Base-by-base conservation (phyloP, 768 basidiomycete species). In the Glaciozyma martinii region DNA sequence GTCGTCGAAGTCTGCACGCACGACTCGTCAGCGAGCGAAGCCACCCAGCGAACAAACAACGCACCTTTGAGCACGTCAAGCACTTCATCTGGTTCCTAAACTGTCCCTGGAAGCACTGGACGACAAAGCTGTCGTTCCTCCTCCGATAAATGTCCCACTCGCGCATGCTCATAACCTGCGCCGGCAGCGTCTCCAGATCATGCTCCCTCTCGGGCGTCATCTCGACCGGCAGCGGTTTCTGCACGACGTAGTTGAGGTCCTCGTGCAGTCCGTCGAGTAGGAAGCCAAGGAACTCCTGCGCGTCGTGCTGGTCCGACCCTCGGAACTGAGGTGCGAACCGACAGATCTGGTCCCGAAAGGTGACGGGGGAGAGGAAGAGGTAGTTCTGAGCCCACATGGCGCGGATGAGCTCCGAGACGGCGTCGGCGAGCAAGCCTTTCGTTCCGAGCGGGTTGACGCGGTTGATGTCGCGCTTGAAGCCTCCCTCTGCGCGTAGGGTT, bases 41-140 rank as follows among this genome's bases (percentile, higher is more conserved):
- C 42, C 47, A 49, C 27, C 76, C 78, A 47, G 44, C 10, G 37
- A 33, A 10, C 13, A 46, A 66, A 19, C 23, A 27, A 74, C 81
- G 49, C 66, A 92, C 93, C 77, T 89, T 89, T 67, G 85, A 81
- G 75, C 94, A 99, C 6, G 88, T 94, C 74, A 91, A 74, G 76
- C 94, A 99, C 72, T 89, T 83, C 77, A 99, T 76, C 60, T 85
- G 81, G 78, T 87, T 97, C 68, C 90, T 81, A 76, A 95, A 97
- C 76, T 98, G 95, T 16, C 94, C 94, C 78, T 98, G 94, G 80
- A 99, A 97, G 74, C 87, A 89, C 77, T 97, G 93, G 33, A 98
- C 95, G 60, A 99, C 86, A 60, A 98, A 78, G 72, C 88, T 90
- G 75, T 99, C 90, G 74, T 97, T 91, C 62, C 89, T 82, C 79